A percentile compares a stretch with the other conserved stretches of the same genome.
Evolutionary conservation across 2,329 filamentous ascomycete species (phyloP).

Genomic region (Fusarium nurragi): DNA sequence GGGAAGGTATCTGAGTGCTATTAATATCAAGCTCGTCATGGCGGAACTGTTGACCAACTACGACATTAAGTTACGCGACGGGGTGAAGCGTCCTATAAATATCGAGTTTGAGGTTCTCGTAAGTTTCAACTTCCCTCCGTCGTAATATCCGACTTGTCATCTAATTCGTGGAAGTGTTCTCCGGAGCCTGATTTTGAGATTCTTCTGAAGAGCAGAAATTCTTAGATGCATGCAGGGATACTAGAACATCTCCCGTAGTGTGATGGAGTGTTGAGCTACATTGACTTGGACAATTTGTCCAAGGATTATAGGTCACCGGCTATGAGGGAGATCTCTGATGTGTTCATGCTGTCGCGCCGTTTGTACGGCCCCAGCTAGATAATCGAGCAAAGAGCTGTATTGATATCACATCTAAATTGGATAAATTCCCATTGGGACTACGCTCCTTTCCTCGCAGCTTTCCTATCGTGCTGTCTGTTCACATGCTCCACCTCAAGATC

Average conservation of each 20-base stretch:
- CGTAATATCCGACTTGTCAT: fast-evolving
- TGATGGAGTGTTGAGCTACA: no score
- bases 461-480: neutral
- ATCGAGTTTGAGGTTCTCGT: constrained; percentile 26
- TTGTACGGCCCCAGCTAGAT: no score
- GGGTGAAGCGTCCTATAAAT: neutral
- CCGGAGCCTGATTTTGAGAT: constrained; percentile 13
- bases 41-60: constrained; percentile 32
- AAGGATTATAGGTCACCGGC: no score
- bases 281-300: no score
- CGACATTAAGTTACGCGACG: constrained; percentile 8
- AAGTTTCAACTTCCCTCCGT: fast-evolving
- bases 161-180: neutral
- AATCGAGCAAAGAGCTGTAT: no score
- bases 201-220: neutral
- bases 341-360: no score
- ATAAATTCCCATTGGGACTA: neutral
- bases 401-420: no score
- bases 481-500: constrained; percentile 21
- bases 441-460: neutral
- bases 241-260: no score
- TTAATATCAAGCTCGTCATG: constrained; percentile 36
- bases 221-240: neutral
- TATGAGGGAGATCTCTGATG: no score
- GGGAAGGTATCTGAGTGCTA: constrained; percentile 21